A percentile compares a stretch with the other conserved stretches of the same genome.
These are phyloP conservation scores for Pittosporum tobira DNA, from an alignment of 129 eudicot species.

Conservation along the genomic window DNA sequence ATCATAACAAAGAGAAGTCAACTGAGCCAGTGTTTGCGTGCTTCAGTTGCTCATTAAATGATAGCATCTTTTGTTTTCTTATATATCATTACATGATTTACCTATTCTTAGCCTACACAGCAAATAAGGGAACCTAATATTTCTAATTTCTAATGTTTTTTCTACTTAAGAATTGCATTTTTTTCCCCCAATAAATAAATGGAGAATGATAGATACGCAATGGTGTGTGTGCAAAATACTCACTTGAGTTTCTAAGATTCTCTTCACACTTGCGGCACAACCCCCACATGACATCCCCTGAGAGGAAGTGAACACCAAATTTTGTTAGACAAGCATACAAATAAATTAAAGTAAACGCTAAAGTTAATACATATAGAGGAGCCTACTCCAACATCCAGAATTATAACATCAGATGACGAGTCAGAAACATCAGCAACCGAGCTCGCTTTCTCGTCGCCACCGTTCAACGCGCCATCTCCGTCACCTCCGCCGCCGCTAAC, in stretches of 20 bases:
- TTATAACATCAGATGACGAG: constrained; percentile 60
- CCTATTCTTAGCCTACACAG: too few species aligned
- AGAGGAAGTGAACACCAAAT: not conserved
- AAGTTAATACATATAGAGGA: not conserved
- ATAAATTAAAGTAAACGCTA: not conserved
- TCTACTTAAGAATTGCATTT: not conserved
- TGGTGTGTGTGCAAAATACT: constrained; percentile 17
- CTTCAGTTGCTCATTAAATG: not conserved
- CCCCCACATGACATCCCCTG: constrained; percentile 99
- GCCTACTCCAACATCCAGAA: constrained; percentile 83
- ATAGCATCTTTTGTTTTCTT: not conserved
- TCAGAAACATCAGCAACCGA: constrained; percentile 50
- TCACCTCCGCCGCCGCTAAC: constrained; percentile 51
- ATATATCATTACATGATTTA: too few species aligned
- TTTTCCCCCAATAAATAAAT: constrained; percentile 2
- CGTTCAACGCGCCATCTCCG: constrained; percentile 34
- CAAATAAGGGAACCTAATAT: not conserved
- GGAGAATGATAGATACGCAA: constrained; percentile 10
- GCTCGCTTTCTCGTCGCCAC: constrained; percentile 42
- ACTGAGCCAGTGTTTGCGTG: too few species aligned
- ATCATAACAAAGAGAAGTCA: too few species aligned
- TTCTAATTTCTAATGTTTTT: not conserved
- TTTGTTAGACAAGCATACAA: constrained; percentile 4
- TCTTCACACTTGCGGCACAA: constrained; percentile 91
- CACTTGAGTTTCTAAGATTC: constrained; percentile 86